Conservation (phyloP, 805 yeast species). For the Saccharomycopsis guyanensis region DNA sequence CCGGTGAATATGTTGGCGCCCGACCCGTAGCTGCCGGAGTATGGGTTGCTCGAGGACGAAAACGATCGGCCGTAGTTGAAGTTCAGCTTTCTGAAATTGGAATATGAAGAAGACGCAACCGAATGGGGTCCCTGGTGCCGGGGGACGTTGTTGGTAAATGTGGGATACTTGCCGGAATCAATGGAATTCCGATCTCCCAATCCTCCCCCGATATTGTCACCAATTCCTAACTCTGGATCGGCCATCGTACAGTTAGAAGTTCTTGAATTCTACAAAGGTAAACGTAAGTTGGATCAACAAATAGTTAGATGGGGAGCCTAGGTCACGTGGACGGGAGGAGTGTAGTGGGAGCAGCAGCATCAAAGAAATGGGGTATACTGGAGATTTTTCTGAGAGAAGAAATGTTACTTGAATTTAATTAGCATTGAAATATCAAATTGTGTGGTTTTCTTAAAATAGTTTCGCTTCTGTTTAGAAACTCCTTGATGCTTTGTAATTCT, state of each 20-base stretch:
- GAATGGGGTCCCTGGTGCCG: conserved; percentile 15
- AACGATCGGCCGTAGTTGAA: conserved; percentile 3
- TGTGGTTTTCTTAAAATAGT: no score
- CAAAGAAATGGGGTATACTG: no score
- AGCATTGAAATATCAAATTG: no score
- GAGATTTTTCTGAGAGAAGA: no score
- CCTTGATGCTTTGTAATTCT: no score
- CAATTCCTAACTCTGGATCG: not conserved
- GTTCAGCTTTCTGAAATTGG: conserved; percentile 18
- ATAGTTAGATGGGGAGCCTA: not conserved
- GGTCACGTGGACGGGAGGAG: not conserved
- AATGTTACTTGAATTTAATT: no score
- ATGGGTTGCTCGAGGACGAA: not conserved
- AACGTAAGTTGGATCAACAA: no score
- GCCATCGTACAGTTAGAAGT: no score
- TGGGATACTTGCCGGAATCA: conserved; percentile 10
- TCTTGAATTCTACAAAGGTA: no score
- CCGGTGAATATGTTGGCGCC: conserved; percentile 7
- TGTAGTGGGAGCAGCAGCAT: no score
- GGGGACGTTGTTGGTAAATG: conserved; percentile 5
- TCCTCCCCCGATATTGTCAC: not conserved
- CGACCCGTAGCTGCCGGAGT: not conserved
- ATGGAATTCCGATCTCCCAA: conserved; percentile 5
- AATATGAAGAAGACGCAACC: conserved; percentile 20
- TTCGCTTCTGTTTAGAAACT: no score